phyloP scores from a whole-genome alignment of 108 stramenopile species.

The Chaetoceros muelleri region DNA sequence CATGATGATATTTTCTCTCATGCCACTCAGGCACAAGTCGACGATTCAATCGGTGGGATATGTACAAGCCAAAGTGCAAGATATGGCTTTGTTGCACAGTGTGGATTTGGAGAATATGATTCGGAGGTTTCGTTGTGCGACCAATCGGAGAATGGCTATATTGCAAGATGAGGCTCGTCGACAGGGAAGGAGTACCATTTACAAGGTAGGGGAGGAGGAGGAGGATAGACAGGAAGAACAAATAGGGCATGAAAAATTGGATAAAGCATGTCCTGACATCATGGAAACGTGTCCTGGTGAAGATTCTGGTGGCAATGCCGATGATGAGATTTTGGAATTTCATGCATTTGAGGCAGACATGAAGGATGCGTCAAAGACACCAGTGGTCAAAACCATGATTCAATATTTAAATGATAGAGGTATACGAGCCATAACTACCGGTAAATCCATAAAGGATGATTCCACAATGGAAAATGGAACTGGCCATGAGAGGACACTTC shows the following conservation, averaged over 20 bases:
- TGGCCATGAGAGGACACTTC: too few species aligned
- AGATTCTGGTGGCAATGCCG: slow-evolving; percentile 6
- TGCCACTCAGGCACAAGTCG: slow-evolving; percentile 74
- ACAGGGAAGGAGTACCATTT: slow-evolving; percentile 23
- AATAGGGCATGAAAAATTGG: slow-evolving; percentile 9
- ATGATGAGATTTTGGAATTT: slow-evolving; percentile 66
- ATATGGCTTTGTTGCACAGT: slow-evolving; percentile 24
- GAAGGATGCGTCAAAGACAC: slow-evolving; percentile 33
- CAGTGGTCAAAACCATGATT: slow-evolving; percentile 50
- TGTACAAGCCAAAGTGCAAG: slow-evolving; percentile 42
- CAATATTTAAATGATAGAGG: slow-evolving; percentile 34
- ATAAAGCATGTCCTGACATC: neutral
- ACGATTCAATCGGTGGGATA: slow-evolving; percentile 42
- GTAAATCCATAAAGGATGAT: too few species aligned
- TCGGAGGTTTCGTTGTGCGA: slow-evolving; percentile 75
- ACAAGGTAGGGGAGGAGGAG: slow-evolving; percentile 5
- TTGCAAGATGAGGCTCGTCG: slow-evolving; percentile 71
- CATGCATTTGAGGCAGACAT: slow-evolving; percentile 67
- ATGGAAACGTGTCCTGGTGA: slow-evolving; percentile 3
- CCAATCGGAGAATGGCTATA: slow-evolving; percentile 62
- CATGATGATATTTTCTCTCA: slow-evolving; percentile 66
- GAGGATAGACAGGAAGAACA: slow-evolving; percentile 3
- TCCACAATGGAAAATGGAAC: neutral
- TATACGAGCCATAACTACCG: slow-evolving; percentile 2
- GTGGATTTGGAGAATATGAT: slow-evolving; percentile 29